These are phyloP conservation scores for Ailanthus altissimus DNA, from an alignment of 345 rosid genomes.

Conservation along the genomic window DNA sequence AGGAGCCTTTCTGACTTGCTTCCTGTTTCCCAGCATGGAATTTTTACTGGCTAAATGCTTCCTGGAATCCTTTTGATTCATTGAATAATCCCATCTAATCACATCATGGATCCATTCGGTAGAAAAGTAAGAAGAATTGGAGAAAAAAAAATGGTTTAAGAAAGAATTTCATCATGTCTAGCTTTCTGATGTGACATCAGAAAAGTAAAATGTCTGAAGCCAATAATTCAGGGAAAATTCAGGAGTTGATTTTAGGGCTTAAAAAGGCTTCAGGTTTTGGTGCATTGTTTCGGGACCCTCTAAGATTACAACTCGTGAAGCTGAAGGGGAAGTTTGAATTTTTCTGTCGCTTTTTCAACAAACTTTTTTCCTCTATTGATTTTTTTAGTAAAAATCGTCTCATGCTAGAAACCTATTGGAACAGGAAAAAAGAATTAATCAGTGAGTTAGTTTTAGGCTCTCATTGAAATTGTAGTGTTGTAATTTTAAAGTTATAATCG, in stretches of 20 bases:
- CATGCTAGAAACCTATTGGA: too few relatives aligned
- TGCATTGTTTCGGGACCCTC: slow-evolving; percentile 4
- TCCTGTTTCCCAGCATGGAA: not conserved
- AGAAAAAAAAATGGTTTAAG: not conserved
- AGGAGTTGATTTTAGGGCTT: too few relatives aligned
- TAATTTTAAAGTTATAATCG: too few relatives aligned
- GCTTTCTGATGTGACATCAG: not conserved
- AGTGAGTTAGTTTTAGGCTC: too few relatives aligned
- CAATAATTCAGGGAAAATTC: too few relatives aligned
- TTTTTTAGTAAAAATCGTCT: too few relatives aligned
- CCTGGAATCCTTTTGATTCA: not conserved
- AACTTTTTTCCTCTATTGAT: too few relatives aligned
- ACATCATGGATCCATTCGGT: not conserved
- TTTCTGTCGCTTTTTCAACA: too few relatives aligned
- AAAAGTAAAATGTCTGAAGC: not conserved
- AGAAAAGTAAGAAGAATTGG: not conserved
- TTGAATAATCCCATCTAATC: not conserved
- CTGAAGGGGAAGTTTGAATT: too few relatives aligned
- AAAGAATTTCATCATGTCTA: not conserved
- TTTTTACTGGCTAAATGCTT: not conserved
- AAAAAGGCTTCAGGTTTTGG: not conserved
- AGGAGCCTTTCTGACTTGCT: not conserved
- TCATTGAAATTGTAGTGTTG: too few relatives aligned
- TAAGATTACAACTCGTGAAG: too few relatives aligned
- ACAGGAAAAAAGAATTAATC: too few relatives aligned